Evolutionary conservation across 2,329 filamentous ascomycete species (phyloP).

Genomic region (Ascochyta rabiei): DNA sequence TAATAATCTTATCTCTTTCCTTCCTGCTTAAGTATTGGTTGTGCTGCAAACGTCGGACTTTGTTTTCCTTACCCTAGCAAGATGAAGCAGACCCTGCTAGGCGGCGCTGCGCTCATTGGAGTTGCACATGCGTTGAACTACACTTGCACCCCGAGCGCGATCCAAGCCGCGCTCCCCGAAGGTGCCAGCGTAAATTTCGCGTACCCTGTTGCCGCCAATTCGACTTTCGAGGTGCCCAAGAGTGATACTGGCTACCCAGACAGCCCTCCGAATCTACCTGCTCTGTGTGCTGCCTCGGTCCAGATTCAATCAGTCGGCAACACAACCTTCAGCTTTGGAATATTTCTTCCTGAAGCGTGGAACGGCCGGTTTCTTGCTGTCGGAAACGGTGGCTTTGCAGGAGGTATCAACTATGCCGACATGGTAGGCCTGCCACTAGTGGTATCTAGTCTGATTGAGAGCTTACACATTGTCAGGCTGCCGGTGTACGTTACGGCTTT

Average conservation of each 20-base stretch:
- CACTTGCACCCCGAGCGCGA: slow-evolving; percentile 41
- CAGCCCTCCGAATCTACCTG: slow-evolving; percentile 46
- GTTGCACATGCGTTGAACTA: slow-evolving; percentile 37
- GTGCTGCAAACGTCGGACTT: neutral
- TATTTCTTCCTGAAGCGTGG: slow-evolving; percentile 49
- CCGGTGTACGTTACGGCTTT: slow-evolving; percentile 49
- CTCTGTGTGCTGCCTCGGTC: slow-evolving; percentile 47
- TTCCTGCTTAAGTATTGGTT: neutral
- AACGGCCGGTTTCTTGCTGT: slow-evolving; percentile 48
- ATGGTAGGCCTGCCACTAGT: slow-evolving; percentile 46
- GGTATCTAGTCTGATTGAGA: too few species aligned
- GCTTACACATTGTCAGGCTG: slow-evolving; percentile 18
- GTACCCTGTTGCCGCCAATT: slow-evolving; percentile 37
- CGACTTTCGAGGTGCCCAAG: slow-evolving; percentile 48
- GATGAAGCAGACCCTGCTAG: slow-evolving; percentile 25
- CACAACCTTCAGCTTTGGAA: slow-evolving; percentile 47
- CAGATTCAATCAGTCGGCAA: slow-evolving; percentile 45
- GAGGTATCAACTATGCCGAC: slow-evolving; percentile 57
- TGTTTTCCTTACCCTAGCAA: neutral
- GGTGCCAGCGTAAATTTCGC: slow-evolving; percentile 48
- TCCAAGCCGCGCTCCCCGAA: slow-evolving; percentile 42
- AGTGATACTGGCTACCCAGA: slow-evolving; percentile 50
- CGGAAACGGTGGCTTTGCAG: slow-evolving; percentile 56
- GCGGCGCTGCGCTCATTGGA: slow-evolving; percentile 25
- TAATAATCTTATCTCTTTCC: neutral